Conservation (phyloP, 2,329 filamentous ascomycete genomes). For the Colletotrichum australisinense region DNA sequence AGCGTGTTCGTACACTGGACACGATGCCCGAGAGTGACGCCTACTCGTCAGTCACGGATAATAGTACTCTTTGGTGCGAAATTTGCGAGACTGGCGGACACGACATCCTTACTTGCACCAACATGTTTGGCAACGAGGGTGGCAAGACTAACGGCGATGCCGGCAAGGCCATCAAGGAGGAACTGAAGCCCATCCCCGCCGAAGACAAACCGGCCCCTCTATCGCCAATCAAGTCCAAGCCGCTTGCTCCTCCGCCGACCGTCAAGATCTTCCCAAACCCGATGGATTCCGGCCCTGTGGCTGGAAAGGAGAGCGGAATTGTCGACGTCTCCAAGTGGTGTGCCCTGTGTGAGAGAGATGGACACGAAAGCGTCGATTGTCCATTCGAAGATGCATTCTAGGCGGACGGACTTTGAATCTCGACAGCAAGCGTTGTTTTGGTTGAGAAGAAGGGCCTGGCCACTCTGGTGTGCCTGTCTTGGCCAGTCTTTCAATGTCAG, state of each 20-base stretch:
- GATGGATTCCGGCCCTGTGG: conserved; percentile 75
- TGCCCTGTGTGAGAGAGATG: conserved; percentile 94
- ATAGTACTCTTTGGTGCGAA: conserved; percentile 87
- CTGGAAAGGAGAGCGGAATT: conserved; percentile 81
- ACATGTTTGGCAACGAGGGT: conserved; percentile 76
- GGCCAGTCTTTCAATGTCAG: background rate
- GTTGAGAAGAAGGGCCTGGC: background rate
- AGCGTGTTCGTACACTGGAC: conserved; percentile 68
- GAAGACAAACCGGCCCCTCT: conserved; percentile 66
- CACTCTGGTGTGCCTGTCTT: background rate
- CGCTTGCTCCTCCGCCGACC: conserved; percentile 51
- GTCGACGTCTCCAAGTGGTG: conserved; percentile 94
- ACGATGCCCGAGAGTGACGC: conserved; percentile 78
- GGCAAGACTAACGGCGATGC: conserved; percentile 46
- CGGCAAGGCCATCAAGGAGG: conserved; percentile 47
- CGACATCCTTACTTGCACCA: conserved; percentile 93
- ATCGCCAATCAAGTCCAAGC: conserved; percentile 62
- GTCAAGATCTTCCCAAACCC: conserved; percentile 68
- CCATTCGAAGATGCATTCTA: conserved; percentile 87
- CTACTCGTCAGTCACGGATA: conserved; percentile 78
- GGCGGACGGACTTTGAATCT: conserved; percentile 30
- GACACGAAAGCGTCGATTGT: conserved; percentile 95
- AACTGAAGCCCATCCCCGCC: conserved; percentile 49
- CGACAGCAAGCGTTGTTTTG: conserved; percentile 1
- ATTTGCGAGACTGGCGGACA: conserved; percentile 94